A percentile compares a stretch with the other conserved stretches of the same genome.
Evolutionary conservation across 768 basidiomycete species (phyloP).

Genomic region (Cystofilobasidium capitatum): DNA sequence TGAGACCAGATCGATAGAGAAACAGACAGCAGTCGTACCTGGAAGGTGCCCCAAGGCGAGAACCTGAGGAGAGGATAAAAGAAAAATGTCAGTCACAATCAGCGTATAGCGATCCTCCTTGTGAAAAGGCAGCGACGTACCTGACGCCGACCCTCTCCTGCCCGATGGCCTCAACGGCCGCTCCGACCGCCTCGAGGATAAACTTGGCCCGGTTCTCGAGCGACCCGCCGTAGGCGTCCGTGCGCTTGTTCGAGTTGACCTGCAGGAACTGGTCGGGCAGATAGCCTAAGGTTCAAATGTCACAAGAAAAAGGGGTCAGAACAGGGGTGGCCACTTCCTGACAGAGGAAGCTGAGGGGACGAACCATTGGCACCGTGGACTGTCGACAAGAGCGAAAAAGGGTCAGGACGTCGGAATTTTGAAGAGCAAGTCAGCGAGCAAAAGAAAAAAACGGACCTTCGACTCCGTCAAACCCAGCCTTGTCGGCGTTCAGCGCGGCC

Average conservation of each 20-base stretch:
- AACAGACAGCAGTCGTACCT: no score
- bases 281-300: background rate
- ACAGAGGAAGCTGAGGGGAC: background rate
- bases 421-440: no score
- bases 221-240: slow-evolving; percentile 60
- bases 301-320: background rate
- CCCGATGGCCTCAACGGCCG: slow-evolving; percentile 51
- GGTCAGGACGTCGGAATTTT: no score
- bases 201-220: slow-evolving; percentile 55
- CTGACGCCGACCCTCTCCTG: slow-evolving; percentile 50
- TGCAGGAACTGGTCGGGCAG: slow-evolving; percentile 45
- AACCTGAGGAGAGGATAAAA: slow-evolving; percentile 23
- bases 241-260: slow-evolving; percentile 49
- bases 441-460: no score
- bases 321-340: no score
- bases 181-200: slow-evolving; percentile 46
- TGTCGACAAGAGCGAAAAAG: no score
- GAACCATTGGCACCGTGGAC: slow-evolving; percentile 12
- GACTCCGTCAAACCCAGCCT: slow-evolving; percentile 53
- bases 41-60: slow-evolving; percentile 1
- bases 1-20: no score
- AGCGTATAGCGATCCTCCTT: background rate
- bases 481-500: slow-evolving; percentile 47
- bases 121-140: slow-evolving; percentile 51
- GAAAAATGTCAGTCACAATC: no score